These are phyloP conservation scores for Amesomyces nigricolor DNA, from an alignment of 2,329 filamentous ascomycete species.

Conservation along the genomic window DNA sequence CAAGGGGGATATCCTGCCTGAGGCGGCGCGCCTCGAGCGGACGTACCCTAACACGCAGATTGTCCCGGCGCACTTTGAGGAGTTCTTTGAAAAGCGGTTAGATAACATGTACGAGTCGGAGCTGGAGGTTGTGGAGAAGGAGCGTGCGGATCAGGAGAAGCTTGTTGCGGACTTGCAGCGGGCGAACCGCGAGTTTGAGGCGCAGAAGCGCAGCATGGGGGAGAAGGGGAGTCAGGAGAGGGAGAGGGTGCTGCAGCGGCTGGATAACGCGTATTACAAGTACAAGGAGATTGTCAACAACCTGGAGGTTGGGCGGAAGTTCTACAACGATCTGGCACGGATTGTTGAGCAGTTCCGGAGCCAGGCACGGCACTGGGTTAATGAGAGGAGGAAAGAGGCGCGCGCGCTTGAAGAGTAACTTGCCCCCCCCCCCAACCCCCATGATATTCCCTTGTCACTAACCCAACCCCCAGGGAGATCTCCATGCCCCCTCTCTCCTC, in stretches of 20 bases:
- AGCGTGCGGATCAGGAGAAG: constrained; percentile 69
- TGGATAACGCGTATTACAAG: constrained; percentile 89
- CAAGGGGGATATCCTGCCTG: constrained; percentile 72
- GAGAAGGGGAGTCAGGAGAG: constrained; percentile 61
- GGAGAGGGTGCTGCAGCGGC: constrained; percentile 76
- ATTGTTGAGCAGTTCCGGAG: constrained; percentile 81
- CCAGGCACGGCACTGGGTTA: constrained; percentile 68
- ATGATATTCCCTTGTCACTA: constrained; percentile 16
- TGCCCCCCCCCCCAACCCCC: background rate
- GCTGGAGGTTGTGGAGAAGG: constrained; percentile 62
- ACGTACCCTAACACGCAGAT: constrained; percentile 80
- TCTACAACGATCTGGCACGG: constrained; percentile 91
- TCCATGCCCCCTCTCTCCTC: constrained; percentile 47
- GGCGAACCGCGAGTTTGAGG: constrained; percentile 72
- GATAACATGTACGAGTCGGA: constrained; percentile 73
- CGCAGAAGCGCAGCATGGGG: constrained; percentile 62
- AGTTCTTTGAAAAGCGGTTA: constrained; percentile 78
- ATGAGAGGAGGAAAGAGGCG: constrained; percentile 75
- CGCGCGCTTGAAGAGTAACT: constrained; percentile 68
- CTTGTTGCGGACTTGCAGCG: constrained; percentile 64
- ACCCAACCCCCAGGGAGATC: constrained; percentile 38
- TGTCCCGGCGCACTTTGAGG: constrained; percentile 84
- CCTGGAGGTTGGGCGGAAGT: constrained; percentile 84
- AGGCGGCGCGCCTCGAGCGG: constrained; percentile 79
- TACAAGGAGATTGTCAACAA: constrained; percentile 96